Base-by-base conservation (phyloP, 2,329 filamentous ascomycete genomes). In the Arthrobotrys iridis region DNA sequence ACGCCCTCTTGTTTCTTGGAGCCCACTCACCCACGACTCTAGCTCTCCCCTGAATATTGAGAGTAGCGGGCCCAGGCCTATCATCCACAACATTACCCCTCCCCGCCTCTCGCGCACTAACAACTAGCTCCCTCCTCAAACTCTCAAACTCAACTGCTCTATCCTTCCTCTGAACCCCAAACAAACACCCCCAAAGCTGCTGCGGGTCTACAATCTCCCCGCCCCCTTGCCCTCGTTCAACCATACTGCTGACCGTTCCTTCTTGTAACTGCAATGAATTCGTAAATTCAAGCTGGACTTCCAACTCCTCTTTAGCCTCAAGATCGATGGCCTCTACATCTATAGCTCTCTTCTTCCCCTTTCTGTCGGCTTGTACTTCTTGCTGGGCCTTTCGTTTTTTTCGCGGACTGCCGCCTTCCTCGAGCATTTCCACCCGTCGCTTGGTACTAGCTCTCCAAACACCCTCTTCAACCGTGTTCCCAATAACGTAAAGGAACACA, bases 401-500 rank as follows among this genome's bases (percentile, higher is more conserved):
- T 46, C 50, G 33, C n/a, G 65, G 64, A 43, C 50, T 66, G 1
- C 46, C 65, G 13, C 46, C 55, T n/a, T 24, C 55, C 26, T 43
- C 64, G 10, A 67, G 20, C 65, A 70, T 76, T 26, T 76, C 72
- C 2, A 76, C 4, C 30, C 63, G 79, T 82, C 77, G 80, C 82
- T 67, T 81, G 85, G 0, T 96, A 92, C 0, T 92, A 95, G 33
- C 97, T 87, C 72, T 93, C 88, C 82, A 98, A 77, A 98, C 96
- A 1, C 91, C 91, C 83, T 96, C 91, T 80, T 99, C 95, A 0
- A 98, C 92, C 0, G 94, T 96, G 59, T 91, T 92, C 13, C 90
- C 88, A n/a, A 97, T 88, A 1, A 98, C 86, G 81, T 98, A 98
- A 82, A 97, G 90, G 91, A 93, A 98, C 0, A 98, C 93, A 0